Base-by-base conservation (phyloP, 2,329 filamentous ascomycete species). In the Ceratocystis variospora region DNA sequence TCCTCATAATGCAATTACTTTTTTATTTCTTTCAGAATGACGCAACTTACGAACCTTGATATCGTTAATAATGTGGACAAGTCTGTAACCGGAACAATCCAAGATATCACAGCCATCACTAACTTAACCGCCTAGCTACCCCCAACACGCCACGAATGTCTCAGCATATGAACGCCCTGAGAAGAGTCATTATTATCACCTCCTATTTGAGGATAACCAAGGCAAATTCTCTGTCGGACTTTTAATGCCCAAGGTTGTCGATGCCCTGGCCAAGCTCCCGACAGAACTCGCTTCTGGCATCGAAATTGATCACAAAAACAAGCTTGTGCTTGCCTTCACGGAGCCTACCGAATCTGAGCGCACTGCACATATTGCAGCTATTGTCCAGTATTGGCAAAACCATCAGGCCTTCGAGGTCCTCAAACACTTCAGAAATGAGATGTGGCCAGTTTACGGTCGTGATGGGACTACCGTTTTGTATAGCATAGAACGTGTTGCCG, bases 401-500 rank as follows among this genome's bases (percentile, higher is more conserved):
- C 81, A 82, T n/a, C 78, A 81, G 5, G 83, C 83, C 1, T 97
- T 97, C 73, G 78, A 83, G 48, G 79, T 96, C 0, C 80, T 97
- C 17, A 78, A 79, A 19, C 88, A 88, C 68, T 96, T 91, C 91
- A 82, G 90, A 53, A 78, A 89, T 71, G 91, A 96, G 75, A 76
- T 85, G 17, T 96, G 90, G 78, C 87, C 90, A 0, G 83, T 96
- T 6, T 94, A 90, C 71, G 83, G 81, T 0, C 82, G 81, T 15
- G 81, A 82, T 41, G 79, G 81, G 44, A 55, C 28, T 25, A 79
- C 83, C 68, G 72, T 89, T 7, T 76, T 93, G 2, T 87, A 89
- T 73, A 87, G 82, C 73, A 83, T 93, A 73, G 91, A 96, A 74
- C 81, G 91, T n/a, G 80, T 82, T 17, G 90, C 87, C 5, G 83